Conservation (phyloP, 2,329 filamentous ascomycete species). For the Trichoderma lentiforme region DNA sequence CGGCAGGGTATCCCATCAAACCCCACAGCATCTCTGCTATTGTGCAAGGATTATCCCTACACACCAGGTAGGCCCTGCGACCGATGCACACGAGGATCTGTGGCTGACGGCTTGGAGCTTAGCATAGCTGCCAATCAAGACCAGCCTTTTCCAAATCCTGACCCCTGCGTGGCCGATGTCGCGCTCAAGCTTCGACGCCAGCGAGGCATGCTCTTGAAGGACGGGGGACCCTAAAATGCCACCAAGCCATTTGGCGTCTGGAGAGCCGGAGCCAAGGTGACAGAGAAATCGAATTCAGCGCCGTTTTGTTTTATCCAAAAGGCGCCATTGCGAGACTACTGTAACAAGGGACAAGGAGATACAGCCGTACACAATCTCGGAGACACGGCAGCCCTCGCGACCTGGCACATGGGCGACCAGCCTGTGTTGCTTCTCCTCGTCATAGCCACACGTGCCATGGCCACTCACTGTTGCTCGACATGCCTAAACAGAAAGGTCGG, state of each 20-base stretch:
- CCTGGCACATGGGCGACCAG: neutral
- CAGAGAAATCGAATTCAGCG: conserved; percentile 1
- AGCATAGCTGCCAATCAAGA: conserved; percentile 15
- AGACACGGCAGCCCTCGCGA: neutral
- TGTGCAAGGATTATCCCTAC: conserved; percentile 6
- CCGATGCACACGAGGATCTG: conserved; percentile 18
- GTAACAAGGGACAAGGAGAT: neutral
- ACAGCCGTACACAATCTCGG: neutral
- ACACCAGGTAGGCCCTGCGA: neutral
- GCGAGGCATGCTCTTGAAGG: conserved; percentile 7
- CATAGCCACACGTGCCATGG: conserved; percentile 6
- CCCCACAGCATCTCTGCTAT: conserved; percentile 18
- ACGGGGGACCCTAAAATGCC: neutral
- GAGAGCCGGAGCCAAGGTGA: neutral
- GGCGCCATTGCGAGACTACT: neutral
- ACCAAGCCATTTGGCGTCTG: conserved; percentile 6
- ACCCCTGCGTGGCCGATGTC: conserved; percentile 20
- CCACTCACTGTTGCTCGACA: neutral
- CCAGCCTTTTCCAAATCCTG: conserved; percentile 13
- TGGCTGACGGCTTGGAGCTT: conserved; percentile 19
- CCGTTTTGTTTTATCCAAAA: neutral
- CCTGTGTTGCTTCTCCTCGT: neutral
- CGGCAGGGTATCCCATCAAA: conserved; percentile 12
- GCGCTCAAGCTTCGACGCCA: conserved; percentile 18
- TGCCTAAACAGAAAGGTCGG: conserved; percentile 9